Conservation (phyloP, 257 asterid species). For the Echites panduratus region DNA sequence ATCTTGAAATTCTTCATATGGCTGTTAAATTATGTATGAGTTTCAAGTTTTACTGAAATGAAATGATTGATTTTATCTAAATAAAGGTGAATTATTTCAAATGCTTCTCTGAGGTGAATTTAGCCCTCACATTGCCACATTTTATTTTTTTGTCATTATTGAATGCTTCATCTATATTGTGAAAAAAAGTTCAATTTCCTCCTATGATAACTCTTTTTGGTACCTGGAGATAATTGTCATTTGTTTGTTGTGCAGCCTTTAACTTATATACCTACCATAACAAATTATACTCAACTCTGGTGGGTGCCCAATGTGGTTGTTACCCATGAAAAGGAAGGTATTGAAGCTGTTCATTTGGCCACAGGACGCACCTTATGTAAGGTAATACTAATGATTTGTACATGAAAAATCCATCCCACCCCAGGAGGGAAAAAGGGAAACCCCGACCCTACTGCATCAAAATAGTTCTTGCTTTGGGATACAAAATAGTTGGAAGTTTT, state of each 20-base stretch:
- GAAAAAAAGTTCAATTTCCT: background rate
- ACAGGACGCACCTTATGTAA: slow-evolving; percentile 92
- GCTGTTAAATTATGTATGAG: background rate
- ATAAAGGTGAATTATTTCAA: background rate
- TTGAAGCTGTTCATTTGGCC: slow-evolving; percentile 96
- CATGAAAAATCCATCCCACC: background rate
- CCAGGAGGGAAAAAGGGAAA: background rate
- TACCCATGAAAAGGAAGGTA: slow-evolving; percentile 94
- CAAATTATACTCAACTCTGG: slow-evolving; percentile 96
- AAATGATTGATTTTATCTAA: background rate
- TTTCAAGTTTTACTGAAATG: background rate
- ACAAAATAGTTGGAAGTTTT: no score
- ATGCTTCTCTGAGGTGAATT: no score
- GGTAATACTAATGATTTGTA: slow-evolving; percentile 35
- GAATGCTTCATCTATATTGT: background rate
- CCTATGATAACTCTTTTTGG: background rate
- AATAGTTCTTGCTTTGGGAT: background rate
- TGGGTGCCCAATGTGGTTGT: slow-evolving; percentile 98
- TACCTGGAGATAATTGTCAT: slow-evolving; percentile 9
- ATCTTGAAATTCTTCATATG: background rate
- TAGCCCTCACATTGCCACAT: no score
- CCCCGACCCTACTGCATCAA: background rate
- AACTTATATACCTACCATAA: slow-evolving; percentile 80
- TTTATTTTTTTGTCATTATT: background rate
- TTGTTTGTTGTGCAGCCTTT: slow-evolving; percentile 46